phyloP scores from a whole-genome alignment of 2,329 filamentous ascomycete genomes.

The Talaromyces amestolkiae region DNA sequence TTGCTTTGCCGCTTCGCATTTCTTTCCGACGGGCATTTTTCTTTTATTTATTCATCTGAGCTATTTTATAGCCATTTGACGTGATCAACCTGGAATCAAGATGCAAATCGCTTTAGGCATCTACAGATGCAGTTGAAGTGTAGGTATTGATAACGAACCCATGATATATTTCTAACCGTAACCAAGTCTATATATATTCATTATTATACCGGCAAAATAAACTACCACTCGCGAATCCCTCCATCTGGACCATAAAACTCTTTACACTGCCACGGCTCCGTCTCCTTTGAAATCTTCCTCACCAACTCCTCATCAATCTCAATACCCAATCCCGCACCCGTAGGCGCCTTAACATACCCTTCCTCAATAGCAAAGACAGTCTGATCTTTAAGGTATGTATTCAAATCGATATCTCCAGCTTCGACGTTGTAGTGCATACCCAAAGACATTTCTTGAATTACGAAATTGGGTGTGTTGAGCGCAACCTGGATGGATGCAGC shows the following conservation, averaged over 20 bases:
- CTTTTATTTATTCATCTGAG: not conserved
- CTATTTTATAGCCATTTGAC: not conserved
- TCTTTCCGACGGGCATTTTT: conserved; percentile 10
- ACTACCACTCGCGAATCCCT: conserved; percentile 66
- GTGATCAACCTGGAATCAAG: not conserved
- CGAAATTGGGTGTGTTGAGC: conserved; percentile 61
- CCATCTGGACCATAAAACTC: conserved; percentile 68
- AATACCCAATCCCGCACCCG: conserved; percentile 64
- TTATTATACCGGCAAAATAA: not conserved
- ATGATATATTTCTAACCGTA: not conserved
- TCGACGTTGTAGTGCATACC: conserved; percentile 74
- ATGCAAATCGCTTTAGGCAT: not conserved
- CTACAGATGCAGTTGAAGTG: not conserved
- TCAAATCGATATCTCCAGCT: conserved; percentile 61
- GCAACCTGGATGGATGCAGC: conserved; percentile 70
- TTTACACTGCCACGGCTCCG: conserved; percentile 63
- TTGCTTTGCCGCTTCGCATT: conserved; percentile 6
- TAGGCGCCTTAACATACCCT: conserved; percentile 62
- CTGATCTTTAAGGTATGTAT: conserved; percentile 64
- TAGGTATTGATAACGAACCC: not conserved
- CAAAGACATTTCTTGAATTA: conserved; percentile 74
- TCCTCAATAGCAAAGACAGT: conserved; percentile 65
- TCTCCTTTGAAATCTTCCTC: conserved; percentile 56
- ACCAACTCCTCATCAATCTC: conserved; percentile 70
- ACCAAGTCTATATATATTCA: not conserved